Conservation (phyloP, 106 monocot species). For the Allium cepa region DNA sequence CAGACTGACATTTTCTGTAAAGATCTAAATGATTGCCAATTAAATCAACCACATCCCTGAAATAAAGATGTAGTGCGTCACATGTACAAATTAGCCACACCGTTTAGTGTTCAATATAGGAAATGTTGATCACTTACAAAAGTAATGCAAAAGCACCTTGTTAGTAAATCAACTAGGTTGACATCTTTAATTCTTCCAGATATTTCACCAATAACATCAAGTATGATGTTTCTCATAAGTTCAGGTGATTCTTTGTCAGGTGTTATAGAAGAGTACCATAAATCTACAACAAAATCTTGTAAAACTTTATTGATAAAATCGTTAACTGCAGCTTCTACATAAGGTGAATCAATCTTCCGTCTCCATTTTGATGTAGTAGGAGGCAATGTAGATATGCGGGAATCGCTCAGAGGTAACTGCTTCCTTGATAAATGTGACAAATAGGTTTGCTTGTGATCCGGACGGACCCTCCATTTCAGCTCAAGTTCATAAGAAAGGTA, state of each 20-base stretch:
- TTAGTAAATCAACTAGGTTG: conserved; percentile 92
- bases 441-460: conserved; percentile 37
- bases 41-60: conserved; percentile 87
- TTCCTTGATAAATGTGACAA: conserved; percentile 60
- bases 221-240: conserved; percentile 61
- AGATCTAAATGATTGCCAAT: conserved; percentile 82
- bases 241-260: conserved; percentile 94
- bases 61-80: conserved; percentile 4
- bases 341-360: conserved; percentile 78
- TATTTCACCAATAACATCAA: conserved; percentile 88
- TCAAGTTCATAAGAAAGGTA: conserved; percentile 81
- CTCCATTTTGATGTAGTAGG: conserved; percentile 42
- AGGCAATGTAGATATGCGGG: conserved; percentile 37
- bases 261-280: conserved; percentile 92
- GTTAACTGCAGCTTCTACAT: conserved; percentile 65
- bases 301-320: conserved; percentile 79
- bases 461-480: conserved; percentile 59
- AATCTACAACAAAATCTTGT: conserved; percentile 81
- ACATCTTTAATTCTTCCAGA: conserved; percentile 77
- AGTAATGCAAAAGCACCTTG: conserved; percentile 71
- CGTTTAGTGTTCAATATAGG: not conserved
- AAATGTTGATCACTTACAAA: conserved; percentile 42
- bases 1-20: conserved; percentile 70
- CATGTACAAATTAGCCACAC: conserved; percentile 4
- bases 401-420: conserved; percentile 63